Base-by-base conservation (phyloP, 306 rosid species). In the Vachellia pachyceras region DNA sequence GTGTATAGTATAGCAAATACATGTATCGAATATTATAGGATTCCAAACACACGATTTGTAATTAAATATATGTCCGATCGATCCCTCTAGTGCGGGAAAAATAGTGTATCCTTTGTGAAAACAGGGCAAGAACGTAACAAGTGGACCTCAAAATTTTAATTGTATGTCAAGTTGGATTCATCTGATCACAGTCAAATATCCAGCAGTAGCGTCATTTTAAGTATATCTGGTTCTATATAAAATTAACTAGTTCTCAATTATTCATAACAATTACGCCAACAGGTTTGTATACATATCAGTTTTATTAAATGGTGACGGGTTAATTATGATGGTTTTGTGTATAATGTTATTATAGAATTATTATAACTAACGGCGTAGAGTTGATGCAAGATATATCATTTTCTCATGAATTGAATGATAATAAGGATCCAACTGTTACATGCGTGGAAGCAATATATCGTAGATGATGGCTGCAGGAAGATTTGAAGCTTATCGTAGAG, bases 81-180 rank as follows among this genome's bases (percentile, higher is more conserved):
- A 54, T 57, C 40, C n/a, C 23, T 61, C 78, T 46, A 66, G 39
- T 45, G 66, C 66, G 14, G 44, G 76, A 52, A 80, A 61, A 42
- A 69, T 36, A 69, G 37, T 42, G 73, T 37, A 69, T 54, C 73
- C 54, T n/a, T 69, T 22, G 54, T 69, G 73, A 69, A 69, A 69
- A 42, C 37, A 42, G 20, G 73, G 52, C 50, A 69, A 7, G 42
- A 71, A n/a, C n/a, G n/a, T n/a, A n/a, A 45, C 66, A 60, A 80
- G 83, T 42, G 44, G 71, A 60, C 61, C 77, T 45, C 39, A 47
- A 22, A 15, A 22, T 45, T 46, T 5, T 7, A 39, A 67, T 17
- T 12, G 14, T n/a, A n/a, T n/a, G n/a, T 13, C 45, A 20, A 29
- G 71, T 57, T 73, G 75, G 77, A 64, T 35, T 68, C 77, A 72